A percentile compares a stretch with the other conserved stretches of the same genome.
Conservation (phyloP, 805 yeast species). For the Soucietia sequanensis region DNA sequence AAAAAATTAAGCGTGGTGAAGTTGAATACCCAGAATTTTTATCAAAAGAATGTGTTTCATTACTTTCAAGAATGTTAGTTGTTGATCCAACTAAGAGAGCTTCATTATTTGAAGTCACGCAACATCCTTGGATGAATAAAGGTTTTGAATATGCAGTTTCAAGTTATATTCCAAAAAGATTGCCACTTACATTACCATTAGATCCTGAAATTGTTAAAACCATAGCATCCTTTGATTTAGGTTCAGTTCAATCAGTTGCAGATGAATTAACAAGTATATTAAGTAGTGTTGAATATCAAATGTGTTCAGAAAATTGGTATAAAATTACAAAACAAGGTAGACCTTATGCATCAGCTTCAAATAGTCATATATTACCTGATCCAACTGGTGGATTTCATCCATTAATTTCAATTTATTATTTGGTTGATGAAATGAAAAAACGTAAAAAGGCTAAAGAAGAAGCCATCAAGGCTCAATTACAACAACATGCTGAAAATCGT, state of each 20-base stretch:
- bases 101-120: conserved; percentile 68
- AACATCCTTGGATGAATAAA: conserved; percentile 93
- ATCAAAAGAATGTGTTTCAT: conserved; percentile 74
- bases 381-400: conserved; percentile 92
- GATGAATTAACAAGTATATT: conserved; percentile 58
- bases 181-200: conserved; percentile 70
- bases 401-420: conserved; percentile 76
- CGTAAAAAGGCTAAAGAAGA: conserved; percentile 64
- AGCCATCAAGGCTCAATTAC: conserved; percentile 31
- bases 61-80: conserved; percentile 84
- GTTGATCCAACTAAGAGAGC: conserved; percentile 87
- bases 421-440: conserved; percentile 80
- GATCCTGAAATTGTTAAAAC: conserved; percentile 66
- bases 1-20: conserved; percentile 86
- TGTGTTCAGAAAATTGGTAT: conserved; percentile 64
- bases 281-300: conserved; percentile 62
- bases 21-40: conserved; percentile 88
- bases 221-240: conserved; percentile 78
- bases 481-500: conserved; percentile 18
- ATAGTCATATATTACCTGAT: conserved; percentile 48
- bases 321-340: conserved; percentile 38
- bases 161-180: conserved; percentile 72
- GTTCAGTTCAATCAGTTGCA: conserved; percentile 57
- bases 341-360: conserved; percentile 34
- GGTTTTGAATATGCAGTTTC: conserved; percentile 77